Conservation (phyloP, 2,329 filamentous ascomycete species). For the Colletotrichum sp. region DNA sequence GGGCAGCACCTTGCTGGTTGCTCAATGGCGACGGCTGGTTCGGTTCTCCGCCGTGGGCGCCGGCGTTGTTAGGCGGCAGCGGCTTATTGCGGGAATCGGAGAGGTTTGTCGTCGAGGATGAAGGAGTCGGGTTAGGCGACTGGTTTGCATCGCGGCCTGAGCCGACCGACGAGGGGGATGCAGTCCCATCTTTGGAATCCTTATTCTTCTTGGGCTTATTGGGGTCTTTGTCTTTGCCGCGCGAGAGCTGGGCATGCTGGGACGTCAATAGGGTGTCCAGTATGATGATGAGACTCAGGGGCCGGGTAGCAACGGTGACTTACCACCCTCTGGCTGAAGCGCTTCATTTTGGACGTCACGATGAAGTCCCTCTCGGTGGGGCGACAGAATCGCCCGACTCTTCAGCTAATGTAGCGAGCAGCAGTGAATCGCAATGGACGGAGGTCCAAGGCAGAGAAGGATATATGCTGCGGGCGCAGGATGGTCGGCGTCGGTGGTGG, state of each 20-base stretch:
- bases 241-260: slow-evolving; percentile 77
- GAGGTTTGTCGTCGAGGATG: slow-evolving; percentile 86
- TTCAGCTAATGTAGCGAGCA: slow-evolving; percentile 2
- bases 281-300: slow-evolving; percentile 14
- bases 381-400: slow-evolving; percentile 19
- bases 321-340: slow-evolving; percentile 97
- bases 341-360: slow-evolving; percentile 78
- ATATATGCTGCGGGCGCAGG: neutral
- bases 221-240: slow-evolving; percentile 85
- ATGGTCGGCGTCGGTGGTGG: neutral
- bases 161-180: slow-evolving; percentile 71
- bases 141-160: slow-evolving; percentile 61
- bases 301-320: slow-evolving; percentile 43
- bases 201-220: slow-evolving; percentile 86
- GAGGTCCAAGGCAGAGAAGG: neutral
- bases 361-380: slow-evolving; percentile 18
- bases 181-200: slow-evolving; percentile 76
- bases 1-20: slow-evolving; percentile 37
- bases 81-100: slow-evolving; percentile 87
- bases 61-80: slow-evolving; percentile 62
- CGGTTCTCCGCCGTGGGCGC: slow-evolving; percentile 45
- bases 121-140: slow-evolving; percentile 75
- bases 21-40: slow-evolving; percentile 44
- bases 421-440: slow-evolving; percentile 4
- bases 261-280: slow-evolving; percentile 45